Base-by-base conservation (phyloP, 2,329 filamentous ascomycete genomes). In the Xylariaceae sp. region DNA sequence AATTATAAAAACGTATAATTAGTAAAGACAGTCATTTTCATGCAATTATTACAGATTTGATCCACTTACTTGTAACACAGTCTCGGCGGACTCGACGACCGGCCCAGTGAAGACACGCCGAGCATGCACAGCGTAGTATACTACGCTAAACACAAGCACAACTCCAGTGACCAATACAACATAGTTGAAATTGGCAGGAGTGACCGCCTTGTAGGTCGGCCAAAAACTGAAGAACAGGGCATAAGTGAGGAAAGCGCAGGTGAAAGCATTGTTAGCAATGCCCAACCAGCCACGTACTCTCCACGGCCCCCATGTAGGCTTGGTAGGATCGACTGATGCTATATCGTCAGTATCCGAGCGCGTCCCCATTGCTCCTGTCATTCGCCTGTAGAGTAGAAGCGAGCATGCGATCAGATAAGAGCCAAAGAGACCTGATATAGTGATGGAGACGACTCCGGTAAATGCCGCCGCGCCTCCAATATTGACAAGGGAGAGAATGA, bases 141-240 rank as follows among this genome's bases (percentile, higher is more conserved):
- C 20, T 23, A 54, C 17, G 21, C 41, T 48, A 34, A 55, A 60
- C 41, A 55, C 29, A 33, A 56, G 40, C 21, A 55, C 49, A 1
- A 42, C 41, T 5, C 42, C 53, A 14, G 48, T 46, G 4, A 54
- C 49, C 14, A 58, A 22, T 3, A 55, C 47, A 4, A 47, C 47
- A 20, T 37, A 56, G 35, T 58, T 58, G 37, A 58, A 47, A 27
- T 29, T 58, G 21, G 49, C 22, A 3, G 46, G 48, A 4, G 51
- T 56, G 7, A 55, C 51, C 4, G 54, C 45, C n/a, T 39, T 23
- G 14, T 14, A 37, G 0, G 53, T 10, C 2, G 54, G 55, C 54
- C 55, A 55, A 47, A 58, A 58, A 25, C 52, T 55, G 23, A 54
- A 58, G 17, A 56, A 58, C 3, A 55, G 38, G 19, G 53, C 34